Base-by-base conservation (phyloP, 1,139 yeast genomes). In the Pichia sp. region DNA sequence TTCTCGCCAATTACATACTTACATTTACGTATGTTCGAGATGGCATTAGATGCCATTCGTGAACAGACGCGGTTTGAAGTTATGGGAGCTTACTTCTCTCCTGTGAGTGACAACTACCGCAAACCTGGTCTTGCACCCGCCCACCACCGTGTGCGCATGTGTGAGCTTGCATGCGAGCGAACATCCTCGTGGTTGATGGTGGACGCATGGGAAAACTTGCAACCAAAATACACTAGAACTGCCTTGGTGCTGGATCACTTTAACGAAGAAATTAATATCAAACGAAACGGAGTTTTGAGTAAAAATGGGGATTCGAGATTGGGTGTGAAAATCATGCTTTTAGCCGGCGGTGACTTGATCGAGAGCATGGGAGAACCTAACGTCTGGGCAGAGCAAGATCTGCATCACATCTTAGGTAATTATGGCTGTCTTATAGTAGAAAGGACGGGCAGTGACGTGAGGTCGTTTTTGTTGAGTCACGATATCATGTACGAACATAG, bases 341-440 rank as follows among this genome's bases (percentile, higher is more conserved):
- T 93, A 45, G 99, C 99, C 0, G 99, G 99, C 51, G 99, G 99
- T 42, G 99, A 93, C 71, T 78, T 95, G 64, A 93, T 93, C 56
- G 99, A 93, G 71, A 85, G 95, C 51, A 93, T 95, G 98, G 99
- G 99, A n/a, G 99, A 93, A 70, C 98, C 98, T 34, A 95, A 92
- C 66, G 99, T 93, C 41, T 93, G 99, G 99, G 97, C 96, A 1
- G 98, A 92, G 68, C 87, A 81, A 57, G 99, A 93, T 71, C 77
- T 93, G 65, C 96, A 92, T 67, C 99, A 93, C 70, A 95, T 93
- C 53, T 77, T 93, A 61, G 99, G 99, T 32, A 84, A 88, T 60
- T 93, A 93, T 69, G 99, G 99, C 1, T 93, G 99, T 72, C 75
- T 93, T 61, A 93, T 95, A 55, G 97, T 93, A 23, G 99, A 93